phyloP scores from a whole-genome alignment of 106 monocot genomes.

The Dioscorea dumetorum region DNA sequence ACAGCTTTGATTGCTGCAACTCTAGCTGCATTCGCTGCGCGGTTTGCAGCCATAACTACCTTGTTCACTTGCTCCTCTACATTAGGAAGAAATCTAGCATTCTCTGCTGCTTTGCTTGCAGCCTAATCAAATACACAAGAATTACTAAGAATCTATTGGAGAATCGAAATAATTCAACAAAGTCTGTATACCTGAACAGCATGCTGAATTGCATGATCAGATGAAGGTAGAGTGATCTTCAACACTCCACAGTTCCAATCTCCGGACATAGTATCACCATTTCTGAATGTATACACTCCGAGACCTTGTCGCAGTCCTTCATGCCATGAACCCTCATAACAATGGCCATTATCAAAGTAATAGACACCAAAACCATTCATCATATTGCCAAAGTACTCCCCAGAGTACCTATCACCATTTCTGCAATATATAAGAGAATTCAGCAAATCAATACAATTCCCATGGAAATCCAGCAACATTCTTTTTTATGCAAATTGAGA shows the following conservation, averaged over 20 bases:
- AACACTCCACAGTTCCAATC: constrained; percentile 68
- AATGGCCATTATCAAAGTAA: constrained; percentile 73
- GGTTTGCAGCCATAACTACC: constrained; percentile 33
- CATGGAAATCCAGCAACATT: no score
- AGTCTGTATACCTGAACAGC: not conserved
- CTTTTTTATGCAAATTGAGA: no score
- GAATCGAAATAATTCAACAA: no score
- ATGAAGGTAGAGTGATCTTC: constrained; percentile 1
- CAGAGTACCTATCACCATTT: constrained; percentile 81
- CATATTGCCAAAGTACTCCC: constrained; percentile 90
- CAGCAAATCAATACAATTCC: no score
- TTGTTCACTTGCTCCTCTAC: constrained; percentile 43
- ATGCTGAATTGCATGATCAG: not conserved
- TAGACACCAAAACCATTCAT: constrained; percentile 85
- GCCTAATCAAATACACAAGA: constrained; percentile 9
- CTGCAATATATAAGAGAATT: constrained; percentile 16
- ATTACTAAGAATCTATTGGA: not conserved
- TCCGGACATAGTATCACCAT: constrained; percentile 62
- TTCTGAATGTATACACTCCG: constrained; percentile 71
- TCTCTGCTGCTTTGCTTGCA: constrained; percentile 39
- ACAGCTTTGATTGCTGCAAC: constrained; percentile 52
- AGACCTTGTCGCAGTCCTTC: constrained; percentile 78
- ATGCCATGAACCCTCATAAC: constrained; percentile 88
- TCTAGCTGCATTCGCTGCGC: constrained; percentile 43
- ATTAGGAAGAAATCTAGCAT: constrained; percentile 17